Conservation (phyloP, 192 early-diverging fungal species). For the Backusella westeae region DNA sequence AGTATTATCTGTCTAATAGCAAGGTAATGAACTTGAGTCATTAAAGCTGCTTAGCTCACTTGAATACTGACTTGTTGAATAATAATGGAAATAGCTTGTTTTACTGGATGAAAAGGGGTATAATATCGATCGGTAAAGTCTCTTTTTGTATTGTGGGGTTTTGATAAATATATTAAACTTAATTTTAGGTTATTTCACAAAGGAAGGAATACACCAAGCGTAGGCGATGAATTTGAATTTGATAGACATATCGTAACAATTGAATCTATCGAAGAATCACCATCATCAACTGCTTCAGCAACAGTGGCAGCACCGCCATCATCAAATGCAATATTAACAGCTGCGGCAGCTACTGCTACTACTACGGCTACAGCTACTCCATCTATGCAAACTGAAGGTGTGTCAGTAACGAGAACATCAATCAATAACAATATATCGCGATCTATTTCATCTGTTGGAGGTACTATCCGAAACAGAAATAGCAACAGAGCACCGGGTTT, state of each 20-base stretch:
- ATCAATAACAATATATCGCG: not conserved
- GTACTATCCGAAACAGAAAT: not conserved
- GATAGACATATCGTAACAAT: slow-evolving; percentile 46
- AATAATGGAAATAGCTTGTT: slow-evolving; percentile 31
- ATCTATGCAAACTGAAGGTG: not conserved
- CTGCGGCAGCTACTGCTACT: not conserved
- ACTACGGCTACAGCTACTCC: not conserved
- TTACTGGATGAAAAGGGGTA: slow-evolving; percentile 44
- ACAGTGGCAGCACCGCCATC: not conserved
- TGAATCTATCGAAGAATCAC: slow-evolving; percentile 27
- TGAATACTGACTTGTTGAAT: not conserved
- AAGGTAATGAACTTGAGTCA: slow-evolving; percentile 4
- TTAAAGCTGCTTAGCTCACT: not conserved
- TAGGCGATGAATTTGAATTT: slow-evolving; percentile 53
- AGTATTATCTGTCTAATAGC: slow-evolving; percentile 25
- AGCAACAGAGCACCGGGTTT: not conserved
- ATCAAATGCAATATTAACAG: not conserved
- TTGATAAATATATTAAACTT: not conserved
- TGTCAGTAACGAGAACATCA: not conserved
- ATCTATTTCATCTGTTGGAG: not conserved
- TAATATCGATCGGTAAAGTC: slow-evolving; percentile 41
- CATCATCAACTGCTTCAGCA: not conserved
- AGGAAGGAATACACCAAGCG: not conserved
- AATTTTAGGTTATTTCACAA: slow-evolving; percentile 19
- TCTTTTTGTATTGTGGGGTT: not conserved